Conservation (phyloP, 495 filamentous ascomycete species). For the Usnea hakonensis region DNA sequence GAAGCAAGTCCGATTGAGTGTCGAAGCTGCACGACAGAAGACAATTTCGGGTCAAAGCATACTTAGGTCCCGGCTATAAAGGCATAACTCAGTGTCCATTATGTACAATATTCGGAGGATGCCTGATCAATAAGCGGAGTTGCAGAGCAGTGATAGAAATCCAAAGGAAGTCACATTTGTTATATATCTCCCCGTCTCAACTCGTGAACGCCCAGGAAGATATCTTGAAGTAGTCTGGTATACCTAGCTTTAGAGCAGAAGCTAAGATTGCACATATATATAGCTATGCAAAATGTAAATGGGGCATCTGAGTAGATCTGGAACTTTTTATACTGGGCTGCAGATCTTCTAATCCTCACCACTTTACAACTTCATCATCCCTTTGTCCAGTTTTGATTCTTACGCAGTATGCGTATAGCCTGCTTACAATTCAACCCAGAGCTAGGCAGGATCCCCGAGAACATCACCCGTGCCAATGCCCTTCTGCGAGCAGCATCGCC, state of each 20-base stretch:
- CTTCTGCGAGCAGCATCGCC: slow-evolving; percentile 46
- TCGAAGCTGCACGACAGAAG: not conserved
- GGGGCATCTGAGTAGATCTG: no score
- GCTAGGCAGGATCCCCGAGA: slow-evolving; percentile 31
- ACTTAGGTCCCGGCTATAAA: not conserved
- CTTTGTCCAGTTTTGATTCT: not conserved
- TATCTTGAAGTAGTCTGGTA: not conserved
- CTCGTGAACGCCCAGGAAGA: not conserved
- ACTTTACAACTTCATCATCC: no score
- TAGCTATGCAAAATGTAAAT: no score
- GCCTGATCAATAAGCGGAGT: not conserved
- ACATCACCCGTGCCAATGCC: slow-evolving; percentile 20
- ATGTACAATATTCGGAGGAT: not conserved
- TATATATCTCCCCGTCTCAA: not conserved
- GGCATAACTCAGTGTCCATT: not conserved
- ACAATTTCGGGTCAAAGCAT: not conserved
- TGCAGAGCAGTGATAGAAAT: not conserved
- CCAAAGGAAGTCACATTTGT: not conserved
- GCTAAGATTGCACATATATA: no score
- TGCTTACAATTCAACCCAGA: slow-evolving; percentile 72
- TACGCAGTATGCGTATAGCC: slow-evolving; percentile 60
- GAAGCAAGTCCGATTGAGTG: not conserved
- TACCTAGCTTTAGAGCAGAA: not conserved
- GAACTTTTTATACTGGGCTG: no score
- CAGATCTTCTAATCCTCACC: not conserved